Evolutionary conservation across 106 monocot species (phyloP).

Genomic region (Xerophyta viscosa): DNA sequence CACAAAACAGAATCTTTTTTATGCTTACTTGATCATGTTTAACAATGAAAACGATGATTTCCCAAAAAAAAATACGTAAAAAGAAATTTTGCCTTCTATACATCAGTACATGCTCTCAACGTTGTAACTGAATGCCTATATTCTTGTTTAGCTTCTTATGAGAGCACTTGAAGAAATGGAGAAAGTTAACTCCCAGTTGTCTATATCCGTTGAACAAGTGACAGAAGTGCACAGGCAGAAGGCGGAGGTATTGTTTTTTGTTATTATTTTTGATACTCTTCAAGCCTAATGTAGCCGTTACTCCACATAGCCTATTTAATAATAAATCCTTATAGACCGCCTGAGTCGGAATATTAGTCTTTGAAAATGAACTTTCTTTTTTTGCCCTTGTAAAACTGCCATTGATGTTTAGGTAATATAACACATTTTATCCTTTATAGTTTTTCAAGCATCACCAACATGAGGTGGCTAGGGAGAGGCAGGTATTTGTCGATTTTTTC

Average conservation of each 20-base stretch:
- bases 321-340: too few relatives aligned
- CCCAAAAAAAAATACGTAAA: too few relatives aligned
- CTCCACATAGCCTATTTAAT: too few relatives aligned
- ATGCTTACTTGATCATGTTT: too few relatives aligned
- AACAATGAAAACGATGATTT: too few relatives aligned
- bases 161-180: conserved; percentile 94
- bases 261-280: not conserved
- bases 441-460: conserved; percentile 84
- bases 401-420: not conserved
- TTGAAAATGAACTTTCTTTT: too few relatives aligned
- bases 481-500: conserved; percentile 98
- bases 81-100: too few relatives aligned
- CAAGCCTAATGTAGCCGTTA: too few relatives aligned
- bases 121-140: not conserved
- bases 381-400: too few relatives aligned
- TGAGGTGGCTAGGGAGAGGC: conserved; percentile 79
- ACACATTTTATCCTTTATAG: conserved; percentile 15
- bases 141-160: conserved; percentile 49
- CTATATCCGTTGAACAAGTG: conserved; percentile 81
- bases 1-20: too few relatives aligned
- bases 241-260: conserved; percentile 57
- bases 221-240: conserved; percentile 78
- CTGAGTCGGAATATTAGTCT: too few relatives aligned
- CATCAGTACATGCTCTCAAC: too few relatives aligned
- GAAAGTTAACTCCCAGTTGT: conserved; percentile 75